Evolutionary conservation across 169 alveolate species (phyloP).

Genomic region (Plasmodium fragile): DNA sequence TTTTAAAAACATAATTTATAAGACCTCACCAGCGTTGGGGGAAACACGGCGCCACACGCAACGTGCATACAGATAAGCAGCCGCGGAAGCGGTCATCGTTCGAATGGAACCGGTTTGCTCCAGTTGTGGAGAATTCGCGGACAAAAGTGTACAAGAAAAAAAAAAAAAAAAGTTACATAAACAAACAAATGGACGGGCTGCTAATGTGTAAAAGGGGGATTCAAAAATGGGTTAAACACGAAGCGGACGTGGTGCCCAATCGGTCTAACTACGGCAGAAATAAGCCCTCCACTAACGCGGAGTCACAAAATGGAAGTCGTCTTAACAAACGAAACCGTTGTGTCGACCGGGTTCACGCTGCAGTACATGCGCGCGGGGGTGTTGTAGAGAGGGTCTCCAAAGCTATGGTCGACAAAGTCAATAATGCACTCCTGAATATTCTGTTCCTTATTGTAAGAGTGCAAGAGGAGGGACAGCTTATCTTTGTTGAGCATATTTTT

Average conservation of each 20-base stretch:
- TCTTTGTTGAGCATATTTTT: constrained; percentile 32
- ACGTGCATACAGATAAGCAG: not conserved
- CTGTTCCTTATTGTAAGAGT: constrained; percentile 59
- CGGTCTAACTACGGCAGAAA: not conserved
- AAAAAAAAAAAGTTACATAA: constrained; percentile 19
- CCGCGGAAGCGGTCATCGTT: not conserved
- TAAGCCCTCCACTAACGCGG: not conserved
- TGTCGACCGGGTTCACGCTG: constrained; percentile 21
- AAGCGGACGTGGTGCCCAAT: not conserved
- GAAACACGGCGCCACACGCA: not conserved
- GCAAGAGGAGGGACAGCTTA: constrained; percentile 38
- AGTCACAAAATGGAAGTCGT: constrained; percentile 35
- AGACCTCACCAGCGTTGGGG: not conserved
- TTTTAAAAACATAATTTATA: not conserved
- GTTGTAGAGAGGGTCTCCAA: constrained; percentile 13
- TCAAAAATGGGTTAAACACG: not conserved
- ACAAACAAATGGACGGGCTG: not conserved
- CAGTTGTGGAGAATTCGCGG: not conserved
- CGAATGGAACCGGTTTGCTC: not conserved
- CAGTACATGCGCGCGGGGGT: constrained; percentile 62
- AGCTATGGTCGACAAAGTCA: constrained; percentile 46
- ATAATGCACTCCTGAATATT: constrained; percentile 66
- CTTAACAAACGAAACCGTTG: constrained; percentile 65
- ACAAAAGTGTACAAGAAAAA: not conserved
- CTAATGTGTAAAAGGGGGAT: not conserved